Percentiles rank a stretch among this genome's conserved stretches.
Conservation (phyloP, 208 protist species). For the Trypanosoma platydactyli region DNA sequence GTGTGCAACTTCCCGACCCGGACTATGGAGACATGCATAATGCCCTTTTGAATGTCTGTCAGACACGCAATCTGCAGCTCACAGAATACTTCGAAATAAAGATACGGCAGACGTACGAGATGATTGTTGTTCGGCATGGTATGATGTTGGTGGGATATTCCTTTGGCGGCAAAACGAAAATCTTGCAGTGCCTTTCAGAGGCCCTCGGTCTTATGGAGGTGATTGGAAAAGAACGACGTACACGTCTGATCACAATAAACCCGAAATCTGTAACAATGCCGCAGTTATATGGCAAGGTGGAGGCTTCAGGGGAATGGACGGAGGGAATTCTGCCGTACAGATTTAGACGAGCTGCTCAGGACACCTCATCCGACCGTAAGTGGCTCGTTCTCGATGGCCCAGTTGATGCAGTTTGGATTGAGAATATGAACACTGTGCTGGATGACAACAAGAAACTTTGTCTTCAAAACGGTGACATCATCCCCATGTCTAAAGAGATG, state of each 20-base stretch:
- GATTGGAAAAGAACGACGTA: constrained; percentile 71
- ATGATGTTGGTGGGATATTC: constrained; percentile 98
- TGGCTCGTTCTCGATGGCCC: constrained; percentile 97
- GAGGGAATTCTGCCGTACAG: constrained; percentile 96
- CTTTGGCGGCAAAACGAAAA: constrained; percentile 92
- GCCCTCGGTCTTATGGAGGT: constrained; percentile 83
- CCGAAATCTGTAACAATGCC: constrained; percentile 95
- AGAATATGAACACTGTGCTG: constrained; percentile 99
- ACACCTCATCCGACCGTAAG: constrained; percentile 86
- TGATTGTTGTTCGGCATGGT: constrained; percentile 97
- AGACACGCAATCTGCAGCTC: constrained; percentile 81
- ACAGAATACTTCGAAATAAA: constrained; percentile 92
- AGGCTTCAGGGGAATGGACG: constrained; percentile 96
- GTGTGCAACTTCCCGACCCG: constrained; percentile 76
- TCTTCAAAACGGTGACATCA: constrained; percentile 96
- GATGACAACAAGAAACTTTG: constrained; percentile 99
- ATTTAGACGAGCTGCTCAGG: constrained; percentile 88
- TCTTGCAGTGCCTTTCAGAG: constrained; percentile 84
- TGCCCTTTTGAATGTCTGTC: constrained; percentile 62
- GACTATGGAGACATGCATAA: constrained; percentile 90
- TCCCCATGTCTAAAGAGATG: constrained; percentile 95
- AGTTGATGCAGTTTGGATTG: constrained; percentile 99
- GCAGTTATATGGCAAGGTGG: constrained; percentile 96
- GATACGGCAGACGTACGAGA: constrained; percentile 95
- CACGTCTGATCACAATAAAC: constrained; percentile 91